These are phyloP conservation scores for Henckelia pumila DNA, from an alignment of 257 asterid genomes.

Conservation along the genomic window DNA sequence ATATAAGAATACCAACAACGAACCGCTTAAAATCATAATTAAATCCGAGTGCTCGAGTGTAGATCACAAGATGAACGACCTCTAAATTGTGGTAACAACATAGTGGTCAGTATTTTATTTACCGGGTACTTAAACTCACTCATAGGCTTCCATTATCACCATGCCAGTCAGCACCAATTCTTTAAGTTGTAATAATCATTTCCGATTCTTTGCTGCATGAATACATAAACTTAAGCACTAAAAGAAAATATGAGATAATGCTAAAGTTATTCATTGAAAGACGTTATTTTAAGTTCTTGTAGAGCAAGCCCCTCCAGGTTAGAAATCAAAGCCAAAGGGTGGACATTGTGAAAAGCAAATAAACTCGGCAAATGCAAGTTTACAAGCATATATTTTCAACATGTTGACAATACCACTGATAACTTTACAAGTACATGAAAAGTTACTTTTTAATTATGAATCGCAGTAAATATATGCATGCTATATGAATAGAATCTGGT, in stretches of 20 bases:
- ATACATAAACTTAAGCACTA: not conserved
- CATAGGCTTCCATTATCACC: too few relatives aligned
- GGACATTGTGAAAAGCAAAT: not conserved
- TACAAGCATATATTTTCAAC: slow-evolving; percentile 1
- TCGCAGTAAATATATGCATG: not conserved
- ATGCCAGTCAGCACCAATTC: too few relatives aligned
- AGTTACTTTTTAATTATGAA: not conserved
- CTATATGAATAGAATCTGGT: slow-evolving; percentile 68
- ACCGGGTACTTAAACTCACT: too few relatives aligned
- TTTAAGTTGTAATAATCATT: too few relatives aligned
- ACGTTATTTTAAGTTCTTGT: not conserved
- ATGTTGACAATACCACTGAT: not conserved
- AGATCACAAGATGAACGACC: not conserved
- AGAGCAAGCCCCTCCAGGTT: not conserved
- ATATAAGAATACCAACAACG: too few relatives aligned
- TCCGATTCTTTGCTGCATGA: too few relatives aligned
- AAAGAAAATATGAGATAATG: not conserved
- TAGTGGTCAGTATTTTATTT: not conserved
- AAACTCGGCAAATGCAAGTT: not conserved
- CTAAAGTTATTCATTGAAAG: too few relatives aligned
- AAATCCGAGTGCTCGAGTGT: not conserved
- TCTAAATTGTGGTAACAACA: not conserved
- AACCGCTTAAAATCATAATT: too few relatives aligned
- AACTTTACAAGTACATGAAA: not conserved
- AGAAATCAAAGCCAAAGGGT: not conserved